Evolutionary conservation across 2,329 filamentous ascomycete genomes (phyloP), one percentile per base, ranked within the genome.

Genomic region (Fusarium tricinctum): DNA sequence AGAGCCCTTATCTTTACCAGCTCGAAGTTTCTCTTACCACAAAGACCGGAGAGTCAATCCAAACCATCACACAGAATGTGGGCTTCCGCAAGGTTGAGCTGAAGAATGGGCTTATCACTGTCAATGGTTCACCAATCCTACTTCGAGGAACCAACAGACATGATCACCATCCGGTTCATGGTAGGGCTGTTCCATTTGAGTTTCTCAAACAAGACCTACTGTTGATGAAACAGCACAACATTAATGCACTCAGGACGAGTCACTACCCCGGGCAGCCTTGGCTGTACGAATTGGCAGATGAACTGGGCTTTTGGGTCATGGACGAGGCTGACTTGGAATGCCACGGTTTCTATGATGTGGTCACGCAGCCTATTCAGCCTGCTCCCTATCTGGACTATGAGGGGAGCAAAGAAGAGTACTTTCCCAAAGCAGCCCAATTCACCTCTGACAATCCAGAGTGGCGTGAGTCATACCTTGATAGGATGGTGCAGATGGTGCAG

Each of bases 181-280:
- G 59, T 22, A 42, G 59, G 5, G 57, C 57, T 0, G 59, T 62
- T 5, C 59, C 59, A 7, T 47, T 38, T 14, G 59, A 62, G 5
- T 62, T 62, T 19, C 42, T 62, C 7, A 62, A 33, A 4, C 57
- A 62, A 20, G 59, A 62, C 3, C 17, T 62, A 8, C 8, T 62
- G 1, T 19, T 62, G 3, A 62, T 62, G 59, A 62, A 62, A 14
- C 59, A 62, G 13, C 57, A 62, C 6, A 62, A 62, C n/a, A 62
- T 62, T 8, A 62, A 62, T 12, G 57, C 59, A 3, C 35, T 62
- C 1, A 39, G 59, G 32, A 62, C 57, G 4, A 62, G 59, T 0
- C 59, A 62, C 8, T 62, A 62, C 5, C 59, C 59, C 0, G 57
- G 57, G 0, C 57, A 62, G 1, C 59, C 59, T 2, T 62, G 59